Base-by-base conservation (phyloP, 495 filamentous ascomycete genomes). In the Penicillium subrubescens region DNA sequence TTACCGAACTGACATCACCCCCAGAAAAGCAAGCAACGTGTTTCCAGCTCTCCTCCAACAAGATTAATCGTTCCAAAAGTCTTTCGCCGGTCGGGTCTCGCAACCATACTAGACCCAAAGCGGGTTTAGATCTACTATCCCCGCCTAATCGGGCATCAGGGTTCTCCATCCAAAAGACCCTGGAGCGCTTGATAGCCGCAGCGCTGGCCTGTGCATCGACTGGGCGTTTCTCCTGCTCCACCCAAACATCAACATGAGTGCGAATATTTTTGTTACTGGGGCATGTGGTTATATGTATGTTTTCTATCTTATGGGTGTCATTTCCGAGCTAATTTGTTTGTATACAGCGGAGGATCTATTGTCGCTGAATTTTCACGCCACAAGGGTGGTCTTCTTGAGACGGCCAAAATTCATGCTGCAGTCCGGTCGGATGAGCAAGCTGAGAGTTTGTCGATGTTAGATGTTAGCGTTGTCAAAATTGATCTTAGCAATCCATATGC, bases 341-440 rank as follows among this genome's bases (percentile, higher is more conserved):
- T 31, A 6, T 48, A n/a, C 14, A 56, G 53, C 4, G 53, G 53
- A 56, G 53, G 53, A 23, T 56, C 53, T 12, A 56, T 56, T 8
- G 34, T 56, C 34, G 53, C 53, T 23, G 34, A 39, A 8, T 56
- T 56, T 46, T 43, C 60, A 23, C 53, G 39, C 5, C 34, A n/a
- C 17, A 59, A 64, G 27, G 27, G 23, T 11, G 55, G 46, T 12
- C 27, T 59, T 21, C 21, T 64, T 25, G 56, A 44, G 15, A 27
- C 44, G 14, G 55, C 8, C 3, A 44, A 14, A 35, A 59, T 59
- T 3, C 44, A 64, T 34, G 56, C 62, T 23, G 62, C 62, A 6
- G 62, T 64, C 5, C 55, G 62, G 14, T 59, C 62, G n/a, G 33
- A 37, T 11, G 56, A 59, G 56, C 62, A 64, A 57, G 62, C 62